Conservation (phyloP, 768 basidiomycete genomes). For the Boletus speciosus region DNA sequence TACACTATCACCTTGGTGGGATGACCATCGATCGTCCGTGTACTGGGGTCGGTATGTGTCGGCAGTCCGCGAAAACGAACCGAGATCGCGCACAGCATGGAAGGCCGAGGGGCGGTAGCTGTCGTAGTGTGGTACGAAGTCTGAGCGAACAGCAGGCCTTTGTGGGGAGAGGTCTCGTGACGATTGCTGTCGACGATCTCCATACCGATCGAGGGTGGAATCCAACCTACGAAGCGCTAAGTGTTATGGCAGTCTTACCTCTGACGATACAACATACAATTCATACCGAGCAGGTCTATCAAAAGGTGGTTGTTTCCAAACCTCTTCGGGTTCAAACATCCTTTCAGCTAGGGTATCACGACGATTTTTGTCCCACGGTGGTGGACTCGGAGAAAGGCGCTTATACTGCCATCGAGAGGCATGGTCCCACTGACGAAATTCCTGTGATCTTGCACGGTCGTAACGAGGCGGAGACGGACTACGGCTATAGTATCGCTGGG, state of each 20-base stretch:
- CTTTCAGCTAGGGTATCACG: constrained; percentile 44
- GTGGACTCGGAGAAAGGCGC: constrained; percentile 37
- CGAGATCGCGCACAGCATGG: constrained; percentile 38
- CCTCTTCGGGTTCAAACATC: constrained; percentile 71
- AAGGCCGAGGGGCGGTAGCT: constrained; percentile 46
- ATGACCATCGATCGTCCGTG: constrained; percentile 32
- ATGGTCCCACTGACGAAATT: constrained; percentile 48
- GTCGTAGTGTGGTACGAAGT: constrained; percentile 39
- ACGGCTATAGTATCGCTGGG: constrained; percentile 38
- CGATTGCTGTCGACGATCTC: constrained; percentile 34
- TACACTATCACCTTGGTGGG: constrained; percentile 32
- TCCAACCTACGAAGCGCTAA: constrained; percentile 23
- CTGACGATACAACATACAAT: constrained; percentile 33
- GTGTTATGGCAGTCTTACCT: constrained; percentile 23
- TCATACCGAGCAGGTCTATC: constrained; percentile 43
- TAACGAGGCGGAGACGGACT: constrained; percentile 55
- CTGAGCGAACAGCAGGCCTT: constrained; percentile 30
- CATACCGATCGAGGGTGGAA: constrained; percentile 32
- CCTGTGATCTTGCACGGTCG: constrained; percentile 37
- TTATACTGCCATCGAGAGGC: constrained; percentile 43
- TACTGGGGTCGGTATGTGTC: constrained; percentile 56
- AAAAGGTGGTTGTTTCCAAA: constrained; percentile 60
- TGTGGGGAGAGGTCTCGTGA: constrained; percentile 38
- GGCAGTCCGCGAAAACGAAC: constrained; percentile 33
- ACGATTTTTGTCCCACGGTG: constrained; percentile 29